Evolutionary conservation across 768 basidiomycete genomes (phyloP).

Genomic region (Cyathus striatus): DNA sequence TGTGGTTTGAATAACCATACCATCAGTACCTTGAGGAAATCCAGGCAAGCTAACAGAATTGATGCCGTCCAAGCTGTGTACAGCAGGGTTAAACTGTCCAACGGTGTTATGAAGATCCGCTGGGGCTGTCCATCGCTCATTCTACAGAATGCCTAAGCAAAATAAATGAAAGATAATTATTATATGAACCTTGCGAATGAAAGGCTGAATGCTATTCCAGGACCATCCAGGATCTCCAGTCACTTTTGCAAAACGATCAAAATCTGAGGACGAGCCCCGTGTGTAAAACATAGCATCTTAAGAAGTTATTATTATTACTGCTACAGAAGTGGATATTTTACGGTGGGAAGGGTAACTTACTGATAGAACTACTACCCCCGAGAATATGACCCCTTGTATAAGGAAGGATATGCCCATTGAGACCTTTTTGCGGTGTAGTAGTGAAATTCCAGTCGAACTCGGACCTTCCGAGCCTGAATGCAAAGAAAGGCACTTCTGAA

Average conservation of each 20-base stretch:
- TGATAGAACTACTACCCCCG: conserved; percentile 25
- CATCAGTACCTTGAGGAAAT: conserved; percentile 18
- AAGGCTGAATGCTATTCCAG: conserved; percentile 22
- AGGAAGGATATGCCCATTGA: conserved; percentile 16
- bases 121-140: conserved; percentile 19
- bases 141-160: conserved; percentile 7
- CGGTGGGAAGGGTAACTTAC: conserved; percentile 10
- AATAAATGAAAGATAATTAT: neutral
- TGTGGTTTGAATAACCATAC: conserved; percentile 25
- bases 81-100: conserved; percentile 24
- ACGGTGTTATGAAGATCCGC: conserved; percentile 23
- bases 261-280: conserved; percentile 22
- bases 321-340: neutral
- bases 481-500: conserved; percentile 11
- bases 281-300: conserved; percentile 25
- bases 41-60: conserved; percentile 21
- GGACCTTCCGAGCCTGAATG: conserved; percentile 5
- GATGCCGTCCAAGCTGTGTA: conserved; percentile 23
- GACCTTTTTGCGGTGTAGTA: conserved; percentile 19
- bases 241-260: conserved; percentile 17
- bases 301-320: neutral
- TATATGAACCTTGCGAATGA: conserved; percentile 16
- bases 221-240: conserved; percentile 24
- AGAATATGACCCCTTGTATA: conserved; percentile 23
- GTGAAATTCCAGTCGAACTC: conserved; percentile 28